These are phyloP conservation scores for Lachnellula subtilissima DNA, from an alignment of 2,329 filamentous ascomycete genomes.

Conservation along the genomic window DNA sequence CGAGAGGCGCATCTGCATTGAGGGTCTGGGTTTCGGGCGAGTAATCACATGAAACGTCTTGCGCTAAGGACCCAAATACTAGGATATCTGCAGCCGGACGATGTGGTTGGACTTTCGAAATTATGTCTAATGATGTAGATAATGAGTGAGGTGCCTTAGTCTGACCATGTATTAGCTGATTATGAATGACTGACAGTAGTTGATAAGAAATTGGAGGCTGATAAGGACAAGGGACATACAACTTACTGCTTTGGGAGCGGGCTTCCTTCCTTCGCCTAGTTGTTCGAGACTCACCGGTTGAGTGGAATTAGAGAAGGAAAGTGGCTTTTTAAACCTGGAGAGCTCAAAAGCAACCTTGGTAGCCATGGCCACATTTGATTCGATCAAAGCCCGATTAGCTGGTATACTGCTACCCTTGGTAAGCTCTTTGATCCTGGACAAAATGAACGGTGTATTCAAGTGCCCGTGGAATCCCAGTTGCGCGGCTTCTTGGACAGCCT, in stretches of 20 bases:
- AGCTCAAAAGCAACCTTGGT: constrained; percentile 58
- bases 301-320: background rate
- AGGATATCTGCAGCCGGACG: constrained; percentile 56
- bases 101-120: no score
- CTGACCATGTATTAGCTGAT: no score
- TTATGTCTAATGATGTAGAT: no score
- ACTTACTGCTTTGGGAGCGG: no score
- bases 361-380: constrained; percentile 61
- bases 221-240: no score
- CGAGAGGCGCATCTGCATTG: background rate
- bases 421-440: constrained; percentile 63
- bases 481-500: constrained; percentile 51
- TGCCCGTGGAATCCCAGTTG: constrained; percentile 54
- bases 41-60: constrained; percentile 85
- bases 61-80: constrained; percentile 83
- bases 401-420: constrained; percentile 57
- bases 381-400: constrained; percentile 61
- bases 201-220: no score
- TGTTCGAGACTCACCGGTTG: background rate
- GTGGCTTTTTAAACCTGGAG: constrained; percentile 3
- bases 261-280: background rate
- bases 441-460: constrained; percentile 65
- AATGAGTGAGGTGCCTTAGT: no score
- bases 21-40: constrained; percentile 37
- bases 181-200: no score